A percentile compares a stretch with the other conserved stretches of the same genome.
These are phyloP conservation scores for Pestalotiopsis sp. DNA, from an alignment of 2,329 filamentous ascomycete genomes.

Conservation along the genomic window DNA sequence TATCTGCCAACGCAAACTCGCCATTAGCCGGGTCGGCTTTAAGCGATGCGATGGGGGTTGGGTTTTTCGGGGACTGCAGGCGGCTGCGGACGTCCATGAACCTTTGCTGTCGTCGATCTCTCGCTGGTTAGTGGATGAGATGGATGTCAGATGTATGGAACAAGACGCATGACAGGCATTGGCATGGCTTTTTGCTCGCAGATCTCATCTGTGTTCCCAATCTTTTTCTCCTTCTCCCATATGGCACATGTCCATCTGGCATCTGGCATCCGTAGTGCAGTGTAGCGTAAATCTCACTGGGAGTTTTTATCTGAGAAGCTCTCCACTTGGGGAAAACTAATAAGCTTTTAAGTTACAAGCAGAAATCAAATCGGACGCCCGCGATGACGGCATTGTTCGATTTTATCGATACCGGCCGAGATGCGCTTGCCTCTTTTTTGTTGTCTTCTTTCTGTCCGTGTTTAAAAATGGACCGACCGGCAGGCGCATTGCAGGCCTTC, in stretches of 20 bases:
- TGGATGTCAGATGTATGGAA: no score
- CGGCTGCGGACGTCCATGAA: not conserved
- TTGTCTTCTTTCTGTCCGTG: not conserved
- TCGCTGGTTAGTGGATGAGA: no score
- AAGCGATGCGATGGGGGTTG: not conserved
- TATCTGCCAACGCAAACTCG: not conserved
- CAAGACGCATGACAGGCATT: no score
- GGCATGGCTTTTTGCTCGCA: no score
- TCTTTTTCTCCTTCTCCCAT: no score
- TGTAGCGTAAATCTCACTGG: not conserved
- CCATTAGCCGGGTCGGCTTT: not conserved
- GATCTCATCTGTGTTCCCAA: no score
- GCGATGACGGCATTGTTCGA: conserved; percentile 7
- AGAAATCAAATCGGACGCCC: not conserved
- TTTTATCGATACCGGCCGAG: conserved; percentile 1
- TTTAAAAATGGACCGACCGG: no score
- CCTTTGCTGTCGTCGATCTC: not conserved
- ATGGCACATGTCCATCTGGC: not conserved
- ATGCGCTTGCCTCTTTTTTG: not conserved
- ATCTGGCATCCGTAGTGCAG: not conserved
- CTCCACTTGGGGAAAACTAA: not conserved
- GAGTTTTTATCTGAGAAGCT: not conserved
- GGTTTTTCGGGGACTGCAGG: not conserved
- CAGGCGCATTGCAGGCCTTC: not conserved
- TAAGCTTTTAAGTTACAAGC: not conserved